phyloP scores from a whole-genome alignment of 2,329 filamentous ascomycete genomes.

The Penicillium sp. region DNA sequence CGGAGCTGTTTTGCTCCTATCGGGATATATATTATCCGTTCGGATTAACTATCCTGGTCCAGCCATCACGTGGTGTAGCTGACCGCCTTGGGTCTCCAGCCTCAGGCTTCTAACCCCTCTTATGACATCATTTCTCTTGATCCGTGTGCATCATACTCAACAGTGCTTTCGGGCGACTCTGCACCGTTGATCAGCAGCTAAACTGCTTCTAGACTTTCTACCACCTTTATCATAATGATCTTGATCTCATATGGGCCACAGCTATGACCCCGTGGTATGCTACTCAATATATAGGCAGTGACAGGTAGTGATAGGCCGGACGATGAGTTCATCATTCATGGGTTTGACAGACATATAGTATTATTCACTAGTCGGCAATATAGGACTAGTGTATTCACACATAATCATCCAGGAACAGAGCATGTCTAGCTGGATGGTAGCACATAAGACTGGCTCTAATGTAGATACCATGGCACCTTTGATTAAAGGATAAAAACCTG shows the following conservation, averaged over 20 bases:
- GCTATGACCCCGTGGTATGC: background rate
- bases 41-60: background rate
- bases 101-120: slow-evolving; percentile 1
- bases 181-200: slow-evolving; percentile 4
- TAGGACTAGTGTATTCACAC: no score
- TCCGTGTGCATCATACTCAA: no score
- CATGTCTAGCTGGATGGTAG: no score
- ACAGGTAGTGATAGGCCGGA: slow-evolving; percentile 7
- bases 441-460: no score
- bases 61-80: slow-evolving; percentile 4
- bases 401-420: no score
- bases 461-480: no score
- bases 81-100: background rate
- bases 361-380: slow-evolving; percentile 13
- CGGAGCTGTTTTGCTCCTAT: slow-evolving; percentile 16
- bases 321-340: slow-evolving; percentile 12
- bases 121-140: background rate
- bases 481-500: no score
- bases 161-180: background rate
- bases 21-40: slow-evolving; percentile 11
- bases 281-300: no score
- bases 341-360: slow-evolving; percentile 1
- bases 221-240: background rate
- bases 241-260: background rate
- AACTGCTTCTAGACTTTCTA: background rate